These are phyloP conservation scores for Selaginella moellendorffii DNA, from an alignment of 75 land plant genomes.

Conservation along the genomic window DNA sequence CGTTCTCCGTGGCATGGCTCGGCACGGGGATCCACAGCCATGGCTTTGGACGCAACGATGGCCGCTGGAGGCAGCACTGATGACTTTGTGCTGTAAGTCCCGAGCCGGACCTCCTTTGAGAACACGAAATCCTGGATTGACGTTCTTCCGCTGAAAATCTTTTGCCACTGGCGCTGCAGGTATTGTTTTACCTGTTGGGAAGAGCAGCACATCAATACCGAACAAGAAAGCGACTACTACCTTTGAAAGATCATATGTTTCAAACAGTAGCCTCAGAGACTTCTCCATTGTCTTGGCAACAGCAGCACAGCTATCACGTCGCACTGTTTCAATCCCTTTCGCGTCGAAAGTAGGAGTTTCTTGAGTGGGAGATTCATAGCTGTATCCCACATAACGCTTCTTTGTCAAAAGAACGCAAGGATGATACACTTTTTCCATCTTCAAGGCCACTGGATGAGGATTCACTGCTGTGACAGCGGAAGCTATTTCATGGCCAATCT, in stretches of 20 bases:
- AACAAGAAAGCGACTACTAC: conserved; percentile 21
- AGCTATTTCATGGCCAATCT: conserved; percentile 83
- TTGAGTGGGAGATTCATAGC: conserved; percentile 69
- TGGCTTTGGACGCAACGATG: conserved; percentile 81
- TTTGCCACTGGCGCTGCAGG: conserved; percentile 72
- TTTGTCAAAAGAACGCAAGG: conserved; percentile 90
- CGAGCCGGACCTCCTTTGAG: conserved; percentile 91
- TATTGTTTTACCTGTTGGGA: conserved; percentile 57
- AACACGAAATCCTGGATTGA: conserved; percentile 83
- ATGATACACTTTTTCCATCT: conserved; percentile 87
- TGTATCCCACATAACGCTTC: conserved; percentile 95
- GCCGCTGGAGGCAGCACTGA: conserved; percentile 88
- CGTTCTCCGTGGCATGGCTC: conserved; percentile 84
- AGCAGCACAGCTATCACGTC: conserved; percentile 92
- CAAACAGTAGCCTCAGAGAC: conserved; percentile 62
- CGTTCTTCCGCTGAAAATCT: conserved; percentile 62
- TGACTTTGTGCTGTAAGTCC: conserved; percentile 58
- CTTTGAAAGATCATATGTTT: conserved; percentile 48
- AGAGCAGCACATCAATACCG: too few species aligned
- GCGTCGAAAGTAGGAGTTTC: conserved; percentile 72
- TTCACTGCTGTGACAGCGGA: conserved; percentile 64
- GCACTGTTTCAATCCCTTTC: conserved; percentile 94
- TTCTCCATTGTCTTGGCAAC: conserved; percentile 77
- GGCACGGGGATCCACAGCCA: conserved; percentile 76
- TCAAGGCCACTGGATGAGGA: conserved; percentile 79